A percentile compares a stretch with the other conserved stretches of the same genome.
Evolutionary conservation across 2,329 filamentous ascomycete genomes (phyloP).

Genomic region (Aspergillus versicolor): DNA sequence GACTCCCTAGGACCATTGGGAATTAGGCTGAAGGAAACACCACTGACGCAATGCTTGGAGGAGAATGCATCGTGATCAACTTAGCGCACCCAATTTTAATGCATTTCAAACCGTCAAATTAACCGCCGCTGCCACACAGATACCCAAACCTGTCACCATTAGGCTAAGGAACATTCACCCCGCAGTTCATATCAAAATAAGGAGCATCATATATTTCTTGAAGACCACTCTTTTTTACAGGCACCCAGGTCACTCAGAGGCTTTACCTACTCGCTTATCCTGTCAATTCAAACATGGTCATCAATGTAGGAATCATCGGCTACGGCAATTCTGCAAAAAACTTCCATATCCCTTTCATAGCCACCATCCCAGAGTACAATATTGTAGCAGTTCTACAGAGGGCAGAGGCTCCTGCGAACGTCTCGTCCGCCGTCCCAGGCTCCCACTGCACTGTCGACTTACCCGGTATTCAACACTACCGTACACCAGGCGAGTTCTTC

Average conservation of each 20-base stretch:
- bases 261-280: not conserved
- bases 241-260: not conserved
- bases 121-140: not conserved
- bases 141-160: not conserved
- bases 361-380: not conserved
- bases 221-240: not conserved
- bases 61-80: not conserved
- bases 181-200: not conserved
- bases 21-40: not conserved
- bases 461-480: not conserved
- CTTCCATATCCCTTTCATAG: not conserved
- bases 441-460: not conserved
- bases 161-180: not conserved
- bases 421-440: not conserved
- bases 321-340: not conserved
- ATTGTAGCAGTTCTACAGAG: not conserved
- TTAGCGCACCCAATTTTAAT: not conserved
- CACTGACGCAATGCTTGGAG: not conserved
- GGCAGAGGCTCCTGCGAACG: not conserved
- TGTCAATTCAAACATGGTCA: not conserved
- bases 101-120: not conserved
- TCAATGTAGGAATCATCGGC: not conserved
- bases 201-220: not conserved
- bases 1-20: not conserved
- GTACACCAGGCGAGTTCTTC: not conserved